Conservation (phyloP, 2,329 filamentous ascomycete genomes). For the Escovopsis sp. region DNA sequence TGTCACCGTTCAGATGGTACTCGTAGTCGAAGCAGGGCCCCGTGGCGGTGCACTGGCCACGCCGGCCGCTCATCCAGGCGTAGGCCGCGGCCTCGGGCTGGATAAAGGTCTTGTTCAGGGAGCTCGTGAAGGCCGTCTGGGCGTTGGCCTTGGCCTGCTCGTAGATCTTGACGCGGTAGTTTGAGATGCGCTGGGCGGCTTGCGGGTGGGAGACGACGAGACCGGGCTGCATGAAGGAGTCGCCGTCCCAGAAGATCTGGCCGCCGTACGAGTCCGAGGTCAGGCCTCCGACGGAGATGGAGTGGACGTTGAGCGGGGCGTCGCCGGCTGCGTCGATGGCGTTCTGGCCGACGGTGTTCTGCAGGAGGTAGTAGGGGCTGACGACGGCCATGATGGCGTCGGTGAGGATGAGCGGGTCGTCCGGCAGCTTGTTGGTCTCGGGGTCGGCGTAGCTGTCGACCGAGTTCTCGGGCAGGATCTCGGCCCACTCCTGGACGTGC, state of each 20-base stretch:
- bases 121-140: slow-evolving; percentile 29
- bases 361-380: slow-evolving; percentile 40
- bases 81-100: slow-evolving; percentile 32
- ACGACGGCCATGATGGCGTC: slow-evolving; percentile 35
- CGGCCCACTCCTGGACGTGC: slow-evolving; percentile 47
- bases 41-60: slow-evolving; percentile 47
- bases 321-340: slow-evolving; percentile 30
- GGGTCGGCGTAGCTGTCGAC: slow-evolving; percentile 45
- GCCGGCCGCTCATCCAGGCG: slow-evolving; percentile 51
- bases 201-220: slow-evolving; percentile 12
- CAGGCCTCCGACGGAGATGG: slow-evolving; percentile 13
- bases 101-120: slow-evolving; percentile 40
- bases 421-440: slow-evolving; percentile 38
- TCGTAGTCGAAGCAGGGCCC: slow-evolving; percentile 54
- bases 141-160: slow-evolving; percentile 44
- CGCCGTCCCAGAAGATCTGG: slow-evolving; percentile 17
- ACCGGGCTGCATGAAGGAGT: slow-evolving; percentile 15
- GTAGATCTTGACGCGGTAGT: slow-evolving; percentile 13
- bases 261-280: slow-evolving; percentile 15
- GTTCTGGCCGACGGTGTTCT: slow-evolving; percentile 27
- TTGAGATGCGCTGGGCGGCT: slow-evolving; percentile 12
- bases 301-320: slow-evolving; percentile 18
- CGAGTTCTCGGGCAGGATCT: slow-evolving; percentile 41
- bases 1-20: slow-evolving; percentile 56
- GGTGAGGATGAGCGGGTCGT: slow-evolving; percentile 39